Evolutionary conservation across 257 asterid species (phyloP), one percentile per base, ranked within the genome.

Genomic region (Penstemon eatonii): DNA sequence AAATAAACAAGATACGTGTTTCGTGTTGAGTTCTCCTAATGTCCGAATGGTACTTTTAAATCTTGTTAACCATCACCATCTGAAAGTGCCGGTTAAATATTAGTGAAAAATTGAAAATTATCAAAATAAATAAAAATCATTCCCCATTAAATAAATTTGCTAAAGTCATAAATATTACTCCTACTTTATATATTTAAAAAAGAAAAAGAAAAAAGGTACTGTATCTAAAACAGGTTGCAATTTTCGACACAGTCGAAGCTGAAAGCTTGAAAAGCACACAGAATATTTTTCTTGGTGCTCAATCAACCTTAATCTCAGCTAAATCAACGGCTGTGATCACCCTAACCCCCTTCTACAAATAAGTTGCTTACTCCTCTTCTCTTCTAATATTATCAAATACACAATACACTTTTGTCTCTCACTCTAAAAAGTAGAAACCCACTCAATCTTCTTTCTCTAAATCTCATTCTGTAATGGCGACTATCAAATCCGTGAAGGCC

Each of bases 401-500:
- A 25, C 33, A 25, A 25, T 25, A 25, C 66, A 8, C n/a, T 6
- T 38, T 45, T 7, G 0, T 38, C 7, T 41, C 37, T 43, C 53
- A 12, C 15, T 25, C 38, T 2, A 12, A 3, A 37, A n/a, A 51
- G 18, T 2, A 12, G 5, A 37, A n/a, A 51, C 42, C 5, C 7
- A 7, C 63, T 9, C 60, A 13, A n/a, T 45, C 50, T 41, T 19
- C 5, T 64, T 39, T 49, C 25, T 39, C 70, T 46, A 46, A 66
- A 67, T 77, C 82, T 15, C 38, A 45, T 54, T 38, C 60, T 56
- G 37, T 39, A 56, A 87, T 88, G 92, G 88, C 94, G 5, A 78
- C 94, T 12, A 89, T 89, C 82, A 41, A 73, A 69, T 67, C 63
- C 71, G 78, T 89, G 36, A 80, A 84, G 70, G 94, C 96, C 69